Evolutionary conservation across 305 asterid species (phyloP), one percentile per base, ranked within the genome.

Genomic region (Fraxinus velutina): DNA sequence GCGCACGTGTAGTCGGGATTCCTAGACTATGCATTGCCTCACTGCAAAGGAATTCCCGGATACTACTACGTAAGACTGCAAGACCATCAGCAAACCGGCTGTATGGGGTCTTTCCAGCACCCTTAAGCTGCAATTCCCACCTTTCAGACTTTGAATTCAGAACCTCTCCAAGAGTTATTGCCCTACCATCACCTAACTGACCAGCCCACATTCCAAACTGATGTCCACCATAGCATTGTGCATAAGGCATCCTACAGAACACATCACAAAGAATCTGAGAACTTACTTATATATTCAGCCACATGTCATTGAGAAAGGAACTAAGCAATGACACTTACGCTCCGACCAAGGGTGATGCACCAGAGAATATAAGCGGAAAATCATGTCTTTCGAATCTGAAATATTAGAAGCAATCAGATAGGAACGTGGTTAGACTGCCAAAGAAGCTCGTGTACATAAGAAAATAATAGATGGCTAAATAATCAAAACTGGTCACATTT

Each of bases 191-290:
- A 30, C 99, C 99, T 85, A 96, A 88, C 87, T 96, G 99, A 68
- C 99, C 99, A n/a, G 98, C 99, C 99, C 99, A 96, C 92, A 88
- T 90, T 71, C 99, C 99, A 84, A 96, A 96, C 85, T 96, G 99
- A 89, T 96, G 99, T 66, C 99, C 99, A 73, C 99, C 99, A 81
- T 96, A 96, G 88, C 98, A 94, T 80, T 96, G 99, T 75, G 99
- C 95, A 86, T 93, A 96, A 37, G 97, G 88, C 82, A 89, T 77
- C 86, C 99, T 95, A 60, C 44, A 79, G 5, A 79, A 22, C 64
- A 55, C 1, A 73, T 12, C 29, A 36, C 39, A n/a, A 19, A 32
- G 70, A 64, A 22, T 17, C 15, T 27, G 30, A 1, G 30, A 27
- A 27, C 30, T 27, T 27, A 27, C 30, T 27, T 27, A 27, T 27